Base-by-base conservation (phyloP, 345 rosid species). In the Bruguiera parviflora region DNA sequence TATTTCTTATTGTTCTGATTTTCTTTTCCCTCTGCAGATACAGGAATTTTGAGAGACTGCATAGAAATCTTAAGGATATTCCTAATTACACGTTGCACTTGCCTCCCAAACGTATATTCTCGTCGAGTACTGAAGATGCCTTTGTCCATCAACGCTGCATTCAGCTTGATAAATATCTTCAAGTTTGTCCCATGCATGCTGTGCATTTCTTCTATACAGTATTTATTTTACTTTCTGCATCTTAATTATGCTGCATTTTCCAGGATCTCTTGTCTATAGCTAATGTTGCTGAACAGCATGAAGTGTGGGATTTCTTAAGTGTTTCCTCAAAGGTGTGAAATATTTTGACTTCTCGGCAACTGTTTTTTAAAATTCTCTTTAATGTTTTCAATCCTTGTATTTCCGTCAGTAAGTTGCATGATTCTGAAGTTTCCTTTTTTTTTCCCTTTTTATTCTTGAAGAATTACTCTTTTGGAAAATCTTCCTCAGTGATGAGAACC, bases 81-180 rank as follows among this genome's bases (percentile, higher is more conserved):
- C 99, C 99, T 22, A 96, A 96, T 76, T 96, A 90, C 81, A 92
- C 92, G 32, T 81, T 96, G 75, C 97, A 96, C 72, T 82, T 96
- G 79, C 99, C 99, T 28, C 99, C 99, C 67, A 96, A 96, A 80
- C 87, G 98, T 81, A 92, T 96, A 82, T 96, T 96, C 85, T 92
- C 99, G 18, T 92, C 99, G 64, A 96, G 99, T 79, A 96, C 96
- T 0, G 99, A 92, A 77, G 98, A 92, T 62, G 80, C 98, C 64
- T 96, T 96, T 86, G 99, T 96, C 79, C 95, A 89, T 82, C 95
- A 94, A 73, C 97, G 99, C 58, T 92, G 99, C 81, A 90, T 92
- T 84, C 95, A 88, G 85, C 96, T 96, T 79, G 97, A 96, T 82
- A 89, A 82, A 75, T 96, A 85, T 81, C 76, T 96, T 75, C 97